Evolutionary conservation across 1,139 yeast species (phyloP).

Genomic region (Saccharomyces pastorianus): DNA sequence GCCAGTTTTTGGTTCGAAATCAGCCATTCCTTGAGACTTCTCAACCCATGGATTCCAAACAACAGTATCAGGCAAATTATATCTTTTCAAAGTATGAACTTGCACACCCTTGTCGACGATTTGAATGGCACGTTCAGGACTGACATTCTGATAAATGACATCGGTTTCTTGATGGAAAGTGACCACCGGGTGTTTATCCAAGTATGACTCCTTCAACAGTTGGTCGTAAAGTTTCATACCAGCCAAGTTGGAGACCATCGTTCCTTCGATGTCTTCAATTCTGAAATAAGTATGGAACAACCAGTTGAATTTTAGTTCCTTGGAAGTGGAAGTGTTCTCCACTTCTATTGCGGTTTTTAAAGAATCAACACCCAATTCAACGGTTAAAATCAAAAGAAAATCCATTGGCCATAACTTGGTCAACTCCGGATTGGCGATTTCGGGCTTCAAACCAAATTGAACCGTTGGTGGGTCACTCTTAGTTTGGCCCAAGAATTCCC

Average conservation of each 20-base stretch:
- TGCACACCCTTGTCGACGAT: constrained; percentile 64
- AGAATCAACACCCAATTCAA: constrained; percentile 46
- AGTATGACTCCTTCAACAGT: constrained; percentile 51
- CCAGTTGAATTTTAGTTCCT: constrained; percentile 78
- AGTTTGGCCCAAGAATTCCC: constrained; percentile 91
- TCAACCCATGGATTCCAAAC: constrained; percentile 98
- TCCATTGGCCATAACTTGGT: constrained; percentile 57
- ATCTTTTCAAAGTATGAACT: constrained; percentile 54
- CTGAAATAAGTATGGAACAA: constrained; percentile 87
- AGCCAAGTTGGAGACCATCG: constrained; percentile 66
- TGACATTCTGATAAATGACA: constrained; percentile 63
- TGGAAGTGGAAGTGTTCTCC: constrained; percentile 50
- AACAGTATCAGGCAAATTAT: constrained; percentile 74
- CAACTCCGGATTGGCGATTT: constrained; percentile 52
- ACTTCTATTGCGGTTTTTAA: constrained; percentile 68
- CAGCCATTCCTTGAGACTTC: constrained; percentile 72
- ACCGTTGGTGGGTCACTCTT: constrained; percentile 54
- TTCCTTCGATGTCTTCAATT: constrained; percentile 68
- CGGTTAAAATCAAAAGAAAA: constrained; percentile 67
- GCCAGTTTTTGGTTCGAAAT: constrained; percentile 79
- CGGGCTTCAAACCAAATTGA: constrained; percentile 87
- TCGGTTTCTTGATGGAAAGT: constrained; percentile 76
- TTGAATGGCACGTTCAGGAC: constrained; percentile 49
- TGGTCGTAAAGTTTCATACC: constrained; percentile 72
- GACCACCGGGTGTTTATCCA: constrained; percentile 65